Evolutionary conservation across 2,329 filamentous ascomycete genomes (phyloP), one percentile per base, ranked within the genome.

Genomic region (Phaeosphaeria sp.): DNA sequence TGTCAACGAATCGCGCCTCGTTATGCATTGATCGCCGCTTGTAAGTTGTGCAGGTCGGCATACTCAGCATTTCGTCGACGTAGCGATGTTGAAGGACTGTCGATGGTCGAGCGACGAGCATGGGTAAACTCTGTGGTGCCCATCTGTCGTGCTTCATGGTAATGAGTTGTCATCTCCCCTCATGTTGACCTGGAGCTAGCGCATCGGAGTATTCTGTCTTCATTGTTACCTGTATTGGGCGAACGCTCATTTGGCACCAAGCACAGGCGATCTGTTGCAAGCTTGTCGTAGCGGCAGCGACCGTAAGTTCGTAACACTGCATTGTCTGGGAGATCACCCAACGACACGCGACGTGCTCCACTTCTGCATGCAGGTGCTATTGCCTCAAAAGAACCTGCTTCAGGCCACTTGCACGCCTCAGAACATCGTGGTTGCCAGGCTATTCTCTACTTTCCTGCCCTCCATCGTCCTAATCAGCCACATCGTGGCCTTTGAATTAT

Each of bases 391-490:
- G 27, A 40, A 21, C 25, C 40, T 11, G 33, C 40, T 21, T 20
- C 24, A 42, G 30, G 54, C 48, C 55, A 53, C 55, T 53, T 57
- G 30, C 36, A 9, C n/a, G 25, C 11, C n/a, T 21, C 18, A 36
- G 17, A 6, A 36, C 11, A 36, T 52, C 25, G 43, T 52, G 43
- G 21, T 45, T 49, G 33, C 49, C 40, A n/a, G 7, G 7, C 30
- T n/a, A 20, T 7, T 21, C 8, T 43, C n/a, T 36, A 13, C 30
- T 36, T 36, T 36, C 30, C 5, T 36, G 11, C 11, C 30, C 30
- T 36, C 3, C 30, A 3, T 36, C 30, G 30, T 13, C 30, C 6
- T 11, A 30, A 30, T 30, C 25, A 30, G 30, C 30, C 3, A 7
- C 30, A 7, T 6, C 15, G 30, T 36, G 3, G 3, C 30, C 3